These are phyloP conservation scores for Cutaneotrichosporon mucoides DNA, from an alignment of 1,284 basidiomycete genomes.

Conservation along the genomic window DNA sequence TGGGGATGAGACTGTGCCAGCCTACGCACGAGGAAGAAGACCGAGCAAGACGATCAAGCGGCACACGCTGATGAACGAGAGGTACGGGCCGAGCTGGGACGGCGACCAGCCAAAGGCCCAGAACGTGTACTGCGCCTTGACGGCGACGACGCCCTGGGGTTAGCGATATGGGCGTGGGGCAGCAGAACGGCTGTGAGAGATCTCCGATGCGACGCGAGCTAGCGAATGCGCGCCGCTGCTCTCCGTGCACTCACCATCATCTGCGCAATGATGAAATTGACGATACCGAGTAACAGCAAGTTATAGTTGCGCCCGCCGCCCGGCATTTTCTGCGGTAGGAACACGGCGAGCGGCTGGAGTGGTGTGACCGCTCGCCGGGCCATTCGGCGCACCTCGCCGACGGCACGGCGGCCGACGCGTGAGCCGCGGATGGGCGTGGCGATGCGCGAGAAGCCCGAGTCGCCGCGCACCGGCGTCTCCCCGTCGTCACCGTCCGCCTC, in stretches of 20 bases:
- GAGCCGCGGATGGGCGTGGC: conserved; percentile 1
- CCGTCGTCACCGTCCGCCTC: conserved; percentile 28
- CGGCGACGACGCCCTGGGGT: conserved; percentile 60
- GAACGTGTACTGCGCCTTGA: conserved; percentile 67
- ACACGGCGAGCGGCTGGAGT: conserved; percentile 62
- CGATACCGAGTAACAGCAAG: conserved; percentile 56
- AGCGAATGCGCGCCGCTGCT: too few relatives aligned
- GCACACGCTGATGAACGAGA: conserved; percentile 60
- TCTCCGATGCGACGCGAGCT: too few relatives aligned
- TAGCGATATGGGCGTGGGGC: conserved; percentile 45
- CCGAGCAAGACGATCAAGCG: conserved; percentile 62
- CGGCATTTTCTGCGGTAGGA: conserved; percentile 55
- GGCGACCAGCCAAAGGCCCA: conserved; percentile 68
- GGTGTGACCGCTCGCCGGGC: conserved; percentile 54
- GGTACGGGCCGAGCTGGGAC: conserved; percentile 71
- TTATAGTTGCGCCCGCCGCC: conserved; percentile 59
- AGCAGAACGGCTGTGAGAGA: too few relatives aligned
- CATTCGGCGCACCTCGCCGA: conserved; percentile 29
- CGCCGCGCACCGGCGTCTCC: not conserved
- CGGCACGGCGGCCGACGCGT: conserved; percentile 5
- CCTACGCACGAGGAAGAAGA: conserved; percentile 56
- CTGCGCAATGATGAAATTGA: conserved; percentile 53
- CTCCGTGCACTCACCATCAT: conserved; percentile 54
- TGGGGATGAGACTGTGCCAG: conserved; percentile 14
- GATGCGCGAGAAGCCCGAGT: conserved; percentile 21